Evolutionary conservation across 306 rosid species (phyloP), one percentile per base, ranked within the genome.

Genomic region (Trifolium subterraneum): DNA sequence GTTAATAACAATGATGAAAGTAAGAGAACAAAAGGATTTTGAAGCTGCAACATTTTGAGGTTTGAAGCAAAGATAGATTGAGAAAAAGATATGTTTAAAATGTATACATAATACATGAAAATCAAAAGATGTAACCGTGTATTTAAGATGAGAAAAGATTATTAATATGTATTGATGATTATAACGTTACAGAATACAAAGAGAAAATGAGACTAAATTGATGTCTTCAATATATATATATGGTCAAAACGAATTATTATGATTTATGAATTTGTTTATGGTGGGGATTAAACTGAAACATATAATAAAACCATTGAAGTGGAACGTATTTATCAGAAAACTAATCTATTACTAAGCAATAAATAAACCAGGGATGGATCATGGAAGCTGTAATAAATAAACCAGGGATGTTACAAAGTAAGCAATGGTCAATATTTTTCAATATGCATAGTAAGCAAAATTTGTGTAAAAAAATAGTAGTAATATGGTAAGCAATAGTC

Each of bases 21-120:
- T 70, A 71, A 48, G 47, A 83, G 72, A 22, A 71, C 81, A 73
- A 48, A 48, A 35, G 55, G 38, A 13, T 39, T 74, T 64, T 20
- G 74, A 41, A 39, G 70, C 4, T 60, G 78, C 75, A 78, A 55
- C 86, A 78, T 83, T 13, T 51, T 83, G 67, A 78, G 23, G 15
- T 22, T 39, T 62, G 78, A 60, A 69, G 71, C 54, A 59, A 13
- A 55, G 35, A 64, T 19, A 60, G 20, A 60, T 29, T 25, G 3
- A 25, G n/a, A 4, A 70, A 71, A 33, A 38, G 56, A 39, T 27
- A 25, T 36, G 58, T 15, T 19, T 18, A 64, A 80, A 35, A 35
- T 64, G 56, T 31, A 18, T 7, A 50, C 47, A 33, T 63, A 51
- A 27, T 52, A 67, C 29, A 47, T 59, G 48, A 67, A 65, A 64